Evolutionary conservation across 2,329 filamentous ascomycete species (phyloP).

Genomic region (Fusarium sp.): DNA sequence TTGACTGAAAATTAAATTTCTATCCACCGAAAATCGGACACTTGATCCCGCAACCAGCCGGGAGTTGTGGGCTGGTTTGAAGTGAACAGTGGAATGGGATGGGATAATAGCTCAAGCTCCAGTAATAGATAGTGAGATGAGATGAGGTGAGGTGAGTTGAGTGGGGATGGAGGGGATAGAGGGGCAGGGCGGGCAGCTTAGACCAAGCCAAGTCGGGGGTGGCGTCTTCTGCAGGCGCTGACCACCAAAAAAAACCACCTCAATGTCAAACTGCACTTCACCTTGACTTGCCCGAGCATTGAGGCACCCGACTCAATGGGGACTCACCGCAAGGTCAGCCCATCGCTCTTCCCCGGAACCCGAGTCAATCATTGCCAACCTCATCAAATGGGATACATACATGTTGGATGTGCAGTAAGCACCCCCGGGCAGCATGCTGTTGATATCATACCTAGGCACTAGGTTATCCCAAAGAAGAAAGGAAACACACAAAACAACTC

Average conservation of each 20-base stretch:
- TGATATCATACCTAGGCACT: constrained; percentile 2
- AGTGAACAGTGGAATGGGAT: constrained; percentile 29
- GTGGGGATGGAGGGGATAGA: constrained; percentile 22
- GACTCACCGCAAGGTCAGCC: constrained; percentile 40
- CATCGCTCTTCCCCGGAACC: constrained; percentile 30
- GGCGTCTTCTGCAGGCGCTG: constrained; percentile 37
- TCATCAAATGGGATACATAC: constrained; percentile 21
- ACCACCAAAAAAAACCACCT: constrained; percentile 42
- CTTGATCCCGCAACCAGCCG: constrained; percentile 41
- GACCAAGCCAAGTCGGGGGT: constrained; percentile 37
- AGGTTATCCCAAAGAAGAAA: constrained; percentile 22
- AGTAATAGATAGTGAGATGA: constrained; percentile 22
- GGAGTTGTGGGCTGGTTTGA: constrained; percentile 29
- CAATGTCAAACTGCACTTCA: constrained; percentile 20
- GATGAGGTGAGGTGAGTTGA: constrained; percentile 28
- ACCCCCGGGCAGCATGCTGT: constrained; percentile 13
- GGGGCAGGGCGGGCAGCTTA: constrained; percentile 27
- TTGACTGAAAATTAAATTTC: constrained; percentile 23
- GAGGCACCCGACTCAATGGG: constrained; percentile 7
- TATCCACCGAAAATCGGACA: constrained; percentile 41
- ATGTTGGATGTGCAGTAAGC: background rate
- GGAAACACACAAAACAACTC: constrained; percentile 2
- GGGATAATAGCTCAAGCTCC: constrained; percentile 25
- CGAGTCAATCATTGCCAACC: constrained; percentile 38
- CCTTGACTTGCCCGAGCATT: constrained; percentile 18